Evolutionary conservation across 305 asterid species (phyloP).

Genomic region (Fraxinus angustifolia): DNA sequence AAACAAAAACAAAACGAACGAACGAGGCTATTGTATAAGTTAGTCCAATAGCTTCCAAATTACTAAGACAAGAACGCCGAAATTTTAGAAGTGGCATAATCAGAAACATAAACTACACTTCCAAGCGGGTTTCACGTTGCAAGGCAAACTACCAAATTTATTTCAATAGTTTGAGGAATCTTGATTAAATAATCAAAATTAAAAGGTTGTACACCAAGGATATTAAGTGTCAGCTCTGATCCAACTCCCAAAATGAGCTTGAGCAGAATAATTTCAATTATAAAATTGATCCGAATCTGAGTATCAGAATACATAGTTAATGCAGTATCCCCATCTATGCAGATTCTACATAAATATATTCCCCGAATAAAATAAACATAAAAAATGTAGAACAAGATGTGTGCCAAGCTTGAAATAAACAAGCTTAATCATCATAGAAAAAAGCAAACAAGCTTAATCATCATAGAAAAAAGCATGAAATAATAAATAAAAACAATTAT

Average conservation of each 20-base stretch:
- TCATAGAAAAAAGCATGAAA: not conserved
- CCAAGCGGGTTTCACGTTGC: not conserved
- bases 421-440: not conserved
- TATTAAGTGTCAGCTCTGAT: not conserved
- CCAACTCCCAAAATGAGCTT: not conserved
- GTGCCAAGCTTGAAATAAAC: not conserved
- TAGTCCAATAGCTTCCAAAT: not conserved
- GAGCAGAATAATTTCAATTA: not conserved
- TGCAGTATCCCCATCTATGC: slow-evolving; percentile 3
- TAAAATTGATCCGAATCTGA: not conserved
- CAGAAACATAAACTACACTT: not conserved
- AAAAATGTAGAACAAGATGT: slow-evolving; percentile 4
- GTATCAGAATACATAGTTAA: slow-evolving; percentile 14
- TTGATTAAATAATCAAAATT: not conserved
- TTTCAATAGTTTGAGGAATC: not conserved
- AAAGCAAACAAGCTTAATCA: not conserved
- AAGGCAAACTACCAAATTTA: not conserved
- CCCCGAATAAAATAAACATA: slow-evolving; percentile 5
- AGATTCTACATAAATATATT: slow-evolving; percentile 12
- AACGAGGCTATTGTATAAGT: not conserved
- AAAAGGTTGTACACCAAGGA: not conserved
- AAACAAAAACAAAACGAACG: not conserved
- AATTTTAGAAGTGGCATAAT: not conserved
- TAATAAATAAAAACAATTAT: slow-evolving; percentile 1
- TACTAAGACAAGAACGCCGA: not conserved